Percentiles rank a stretch among this genome's conserved stretches.
These are phyloP conservation scores for Taphrina confusa DNA, from an alignment of 1,139 yeast species.

Conservation along the genomic window DNA sequence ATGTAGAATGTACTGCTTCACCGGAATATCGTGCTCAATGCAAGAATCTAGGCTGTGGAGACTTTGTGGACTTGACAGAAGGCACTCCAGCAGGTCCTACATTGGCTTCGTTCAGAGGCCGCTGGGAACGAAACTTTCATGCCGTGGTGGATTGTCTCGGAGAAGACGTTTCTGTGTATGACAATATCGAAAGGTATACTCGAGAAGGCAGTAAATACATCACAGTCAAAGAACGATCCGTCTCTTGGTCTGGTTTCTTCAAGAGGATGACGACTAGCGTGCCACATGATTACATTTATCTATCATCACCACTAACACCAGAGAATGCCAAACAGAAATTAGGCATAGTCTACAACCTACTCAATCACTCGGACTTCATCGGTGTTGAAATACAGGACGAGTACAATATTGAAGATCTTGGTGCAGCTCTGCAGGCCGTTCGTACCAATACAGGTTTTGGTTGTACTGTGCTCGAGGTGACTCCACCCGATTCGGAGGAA, in stretches of 20 bases:
- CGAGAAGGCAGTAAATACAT: conserved; percentile 19
- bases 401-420: conserved; percentile 11
- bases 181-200: conserved; percentile 24
- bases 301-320: conserved; percentile 1
- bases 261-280: conserved; percentile 16
- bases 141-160: conserved; percentile 26
- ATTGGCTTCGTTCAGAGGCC: conserved; percentile 31
- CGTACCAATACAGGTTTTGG: conserved; percentile 5
- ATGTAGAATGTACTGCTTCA: conserved; percentile 22
- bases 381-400: conserved; percentile 22
- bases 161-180: conserved; percentile 16
- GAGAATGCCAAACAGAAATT: conserved; percentile 15
- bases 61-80: conserved; percentile 24
- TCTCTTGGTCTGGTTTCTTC: conserved; percentile 21
- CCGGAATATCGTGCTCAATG: conserved; percentile 4
- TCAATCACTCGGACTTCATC: conserved; percentile 21
- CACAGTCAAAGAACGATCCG: conserved; percentile 18
- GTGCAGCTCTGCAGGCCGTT: conserved; percentile 4
- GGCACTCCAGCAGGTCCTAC: conserved; percentile 14
- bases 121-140: conserved; percentile 29
- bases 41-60: conserved; percentile 11
- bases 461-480: conserved; percentile 17
- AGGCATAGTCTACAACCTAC: conserved; percentile 3
- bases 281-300: conserved; percentile 26
- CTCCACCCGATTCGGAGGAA: conserved; percentile 1